These are phyloP conservation scores for Saururus chinensis DNA, from an alignment of 164 flowering plant species.

Conservation along the genomic window DNA sequence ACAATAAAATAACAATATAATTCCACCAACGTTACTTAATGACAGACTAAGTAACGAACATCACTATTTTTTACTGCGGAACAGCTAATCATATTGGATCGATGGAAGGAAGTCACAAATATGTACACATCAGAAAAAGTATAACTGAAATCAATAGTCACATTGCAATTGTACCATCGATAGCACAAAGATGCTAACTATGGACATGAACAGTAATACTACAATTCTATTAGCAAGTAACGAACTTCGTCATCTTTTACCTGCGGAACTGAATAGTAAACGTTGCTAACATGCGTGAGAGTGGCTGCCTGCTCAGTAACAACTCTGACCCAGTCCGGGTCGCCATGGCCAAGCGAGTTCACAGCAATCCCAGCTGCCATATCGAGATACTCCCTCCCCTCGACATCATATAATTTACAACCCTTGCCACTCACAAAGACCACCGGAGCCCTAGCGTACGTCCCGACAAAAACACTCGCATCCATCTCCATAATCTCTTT, in stretches of 20 bases:
- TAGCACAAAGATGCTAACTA: no score
- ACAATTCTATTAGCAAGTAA: conserved; percentile 1
- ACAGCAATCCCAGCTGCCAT: conserved; percentile 80
- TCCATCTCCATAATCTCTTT: conserved; percentile 57
- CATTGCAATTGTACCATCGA: no score
- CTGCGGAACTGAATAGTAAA: conserved; percentile 65
- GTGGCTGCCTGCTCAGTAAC: conserved; percentile 49
- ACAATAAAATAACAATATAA: no score
- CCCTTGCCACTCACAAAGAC: conserved; percentile 69
- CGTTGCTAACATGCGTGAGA: conserved; percentile 76
- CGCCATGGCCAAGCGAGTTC: conserved; percentile 85
- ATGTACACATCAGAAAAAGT: no score
- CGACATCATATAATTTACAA: conserved; percentile 68
- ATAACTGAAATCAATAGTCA: no score
- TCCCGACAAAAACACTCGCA: conserved; percentile 48
- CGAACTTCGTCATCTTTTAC: conserved; percentile 17
- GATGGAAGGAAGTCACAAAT: no score
- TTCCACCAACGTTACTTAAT: no score
- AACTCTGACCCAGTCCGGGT: conserved; percentile 65
- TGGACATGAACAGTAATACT: no score
- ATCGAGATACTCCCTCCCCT: conserved; percentile 86
- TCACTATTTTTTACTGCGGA: no score
- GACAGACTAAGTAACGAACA: no score
- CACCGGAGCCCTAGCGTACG: conserved; percentile 64
- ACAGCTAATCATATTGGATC: no score